A percentile compares a stretch with the other conserved stretches of the same genome.
Evolutionary conservation across 2,329 filamentous ascomycete species (phyloP).

Genomic region (Juglanconis oblonga): DNA sequence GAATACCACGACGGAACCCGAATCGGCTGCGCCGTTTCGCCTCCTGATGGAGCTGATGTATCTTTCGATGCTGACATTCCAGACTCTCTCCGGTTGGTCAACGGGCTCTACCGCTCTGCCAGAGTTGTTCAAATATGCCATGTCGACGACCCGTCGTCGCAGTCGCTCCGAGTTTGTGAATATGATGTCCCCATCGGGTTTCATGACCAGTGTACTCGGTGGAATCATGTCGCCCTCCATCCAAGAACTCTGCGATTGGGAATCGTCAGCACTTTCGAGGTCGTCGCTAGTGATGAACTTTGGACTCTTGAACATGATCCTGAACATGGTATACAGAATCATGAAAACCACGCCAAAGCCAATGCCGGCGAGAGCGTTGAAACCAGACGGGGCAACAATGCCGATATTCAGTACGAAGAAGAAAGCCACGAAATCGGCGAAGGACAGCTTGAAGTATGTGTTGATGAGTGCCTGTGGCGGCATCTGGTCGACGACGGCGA

Average conservation of each 20-base stretch:
- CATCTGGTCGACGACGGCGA: constrained; percentile 9
- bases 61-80: background rate
- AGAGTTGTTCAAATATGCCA: background rate
- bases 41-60: background rate
- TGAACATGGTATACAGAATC: constrained; percentile 3
- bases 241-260: background rate
- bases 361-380: background rate
- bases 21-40: background rate
- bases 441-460: constrained; percentile 9
- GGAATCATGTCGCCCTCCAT: background rate
- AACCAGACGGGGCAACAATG: background rate
- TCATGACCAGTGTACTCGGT: constrained; percentile 1
- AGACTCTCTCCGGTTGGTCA: background rate
- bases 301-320: constrained; percentile 6
- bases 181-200: constrained; percentile 1
- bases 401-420: constrained; percentile 8
- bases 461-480: constrained; percentile 4
- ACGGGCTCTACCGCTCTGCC: background rate
- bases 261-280: background rate
- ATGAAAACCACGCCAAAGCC: background rate
- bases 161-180: constrained; percentile 7
- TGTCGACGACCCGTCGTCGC: background rate
- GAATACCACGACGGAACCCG: background rate
- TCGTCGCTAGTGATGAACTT: background rate
- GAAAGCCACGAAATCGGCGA: constrained; percentile 8